These are phyloP conservation scores for Clavariopsis aquatica DNA, from an alignment of 495 filamentous ascomycete species.

Conservation along the genomic window DNA sequence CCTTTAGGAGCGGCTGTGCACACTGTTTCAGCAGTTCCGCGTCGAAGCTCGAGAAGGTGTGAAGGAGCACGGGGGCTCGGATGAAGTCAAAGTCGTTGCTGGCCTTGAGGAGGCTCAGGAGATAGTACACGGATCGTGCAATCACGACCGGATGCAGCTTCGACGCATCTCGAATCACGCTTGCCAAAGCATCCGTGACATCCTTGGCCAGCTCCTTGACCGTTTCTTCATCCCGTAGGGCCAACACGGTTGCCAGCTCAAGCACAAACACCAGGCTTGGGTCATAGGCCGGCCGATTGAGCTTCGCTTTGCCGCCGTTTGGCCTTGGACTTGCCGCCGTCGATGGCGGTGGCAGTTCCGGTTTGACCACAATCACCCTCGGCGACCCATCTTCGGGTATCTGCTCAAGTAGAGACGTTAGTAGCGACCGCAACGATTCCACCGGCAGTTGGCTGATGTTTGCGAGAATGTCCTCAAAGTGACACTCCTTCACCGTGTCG, in stretches of 20 bases:
- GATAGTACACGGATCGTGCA: slow-evolving; percentile 81
- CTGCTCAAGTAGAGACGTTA: slow-evolving; percentile 74
- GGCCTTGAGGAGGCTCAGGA: slow-evolving; percentile 77
- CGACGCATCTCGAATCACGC: slow-evolving; percentile 73
- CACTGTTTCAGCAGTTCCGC: slow-evolving; percentile 74
- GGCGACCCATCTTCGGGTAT: slow-evolving; percentile 82
- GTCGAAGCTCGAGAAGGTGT: slow-evolving; percentile 85
- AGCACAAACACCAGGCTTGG: slow-evolving; percentile 84
- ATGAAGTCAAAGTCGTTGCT: slow-evolving; percentile 92
- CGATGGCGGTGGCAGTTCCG: slow-evolving; percentile 62
- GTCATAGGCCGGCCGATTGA: slow-evolving; percentile 70
- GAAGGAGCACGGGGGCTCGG: slow-evolving; percentile 86
- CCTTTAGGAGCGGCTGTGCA: slow-evolving; percentile 71
- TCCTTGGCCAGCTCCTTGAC: slow-evolving; percentile 71
- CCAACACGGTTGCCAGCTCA: slow-evolving; percentile 83
- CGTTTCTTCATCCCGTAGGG: slow-evolving; percentile 72
- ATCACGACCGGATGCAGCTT: slow-evolving; percentile 78
- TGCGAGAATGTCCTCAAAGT: slow-evolving; percentile 75
- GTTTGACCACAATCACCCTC: slow-evolving; percentile 82
- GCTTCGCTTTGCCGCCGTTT: slow-evolving; percentile 58
- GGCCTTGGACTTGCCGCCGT: slow-evolving; percentile 50
- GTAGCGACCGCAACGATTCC: slow-evolving; percentile 63
- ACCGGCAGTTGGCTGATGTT: slow-evolving; percentile 79
- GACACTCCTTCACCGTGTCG: slow-evolving; percentile 89
- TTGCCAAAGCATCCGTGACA: slow-evolving; percentile 76